phyloP scores from a whole-genome alignment of 768 basidiomycete genomes.

The Dioszegia crocea region DNA sequence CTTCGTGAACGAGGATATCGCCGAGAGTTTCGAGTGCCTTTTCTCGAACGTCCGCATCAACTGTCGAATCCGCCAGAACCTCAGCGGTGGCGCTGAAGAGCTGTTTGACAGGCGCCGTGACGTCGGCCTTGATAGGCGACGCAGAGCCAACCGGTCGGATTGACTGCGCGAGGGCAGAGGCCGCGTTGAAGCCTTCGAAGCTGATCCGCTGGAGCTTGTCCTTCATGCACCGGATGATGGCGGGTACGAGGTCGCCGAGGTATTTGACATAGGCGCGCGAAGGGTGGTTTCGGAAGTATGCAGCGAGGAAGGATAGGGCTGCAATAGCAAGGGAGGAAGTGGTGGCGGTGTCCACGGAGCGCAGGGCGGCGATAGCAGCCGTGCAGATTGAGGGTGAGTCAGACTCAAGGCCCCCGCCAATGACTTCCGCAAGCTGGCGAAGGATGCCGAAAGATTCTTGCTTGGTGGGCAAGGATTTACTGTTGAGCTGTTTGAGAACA shows the following conservation, averaged over 20 bases:
- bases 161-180: constrained; percentile 73
- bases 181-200: constrained; percentile 80
- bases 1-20: constrained; percentile 81
- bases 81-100: constrained; percentile 71
- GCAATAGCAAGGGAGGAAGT: constrained; percentile 78
- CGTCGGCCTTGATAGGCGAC: constrained; percentile 27
- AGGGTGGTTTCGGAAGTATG: constrained; percentile 73
- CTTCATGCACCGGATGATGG: constrained; percentile 66
- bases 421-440: constrained; percentile 67
- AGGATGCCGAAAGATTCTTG: constrained; percentile 83
- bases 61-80: constrained; percentile 71
- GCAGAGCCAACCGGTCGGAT: constrained; percentile 52
- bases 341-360: constrained; percentile 54
- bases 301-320: constrained; percentile 75
- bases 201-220: constrained; percentile 87
- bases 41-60: constrained; percentile 82
- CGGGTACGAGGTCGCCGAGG: constrained; percentile 66
- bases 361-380: constrained; percentile 31
- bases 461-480: constrained; percentile 72
- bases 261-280: constrained; percentile 59
- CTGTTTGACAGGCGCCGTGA: constrained; percentile 54
- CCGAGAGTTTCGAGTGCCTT: constrained; percentile 78
- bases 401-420: constrained; percentile 73
- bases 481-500: constrained; percentile 76
- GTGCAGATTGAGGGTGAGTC: constrained; percentile 64